These are phyloP conservation scores for Akanthomyces muscarius DNA, from an alignment of 2,329 filamentous ascomycete species.

Conservation along the genomic window DNA sequence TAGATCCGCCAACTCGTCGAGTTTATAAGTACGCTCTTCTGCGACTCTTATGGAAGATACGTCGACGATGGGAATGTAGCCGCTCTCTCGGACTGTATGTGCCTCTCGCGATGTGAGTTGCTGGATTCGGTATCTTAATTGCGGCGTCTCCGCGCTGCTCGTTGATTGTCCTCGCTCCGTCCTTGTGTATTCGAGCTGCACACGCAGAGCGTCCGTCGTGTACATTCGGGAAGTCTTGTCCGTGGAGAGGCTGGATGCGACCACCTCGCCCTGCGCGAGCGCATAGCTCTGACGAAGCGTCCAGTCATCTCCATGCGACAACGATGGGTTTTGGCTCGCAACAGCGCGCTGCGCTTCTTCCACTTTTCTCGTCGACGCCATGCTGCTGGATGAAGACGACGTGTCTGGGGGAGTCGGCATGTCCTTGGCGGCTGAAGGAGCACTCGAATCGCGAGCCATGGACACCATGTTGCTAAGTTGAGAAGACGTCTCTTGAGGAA, in stretches of 20 bases:
- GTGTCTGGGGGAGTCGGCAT: background rate
- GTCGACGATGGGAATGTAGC: background rate
- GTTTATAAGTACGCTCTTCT: background rate
- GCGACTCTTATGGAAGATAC: background rate
- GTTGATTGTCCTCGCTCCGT: background rate
- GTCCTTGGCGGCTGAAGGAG: background rate
- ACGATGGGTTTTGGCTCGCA: background rate
- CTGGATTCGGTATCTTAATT: constrained; percentile 1
- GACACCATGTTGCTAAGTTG: background rate
- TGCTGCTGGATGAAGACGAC: background rate
- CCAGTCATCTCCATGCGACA: background rate
- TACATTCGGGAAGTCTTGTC: background rate
- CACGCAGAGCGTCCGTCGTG: background rate
- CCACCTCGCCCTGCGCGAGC: constrained; percentile 8
- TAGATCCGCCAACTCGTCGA: background rate
- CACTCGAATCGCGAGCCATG: background rate
- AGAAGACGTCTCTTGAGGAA: no score
- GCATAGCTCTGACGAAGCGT: background rate
- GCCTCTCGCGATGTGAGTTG: background rate
- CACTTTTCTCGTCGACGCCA: background rate
- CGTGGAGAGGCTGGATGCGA: background rate
- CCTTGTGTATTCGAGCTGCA: constrained; percentile 11
- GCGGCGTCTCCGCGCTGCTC: background rate
- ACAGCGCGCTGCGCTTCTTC: background rate
- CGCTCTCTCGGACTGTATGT: background rate